These are phyloP conservation scores for Spencermartinsiella europaea DNA, from an alignment of 805 yeast genomes.

Conservation along the genomic window DNA sequence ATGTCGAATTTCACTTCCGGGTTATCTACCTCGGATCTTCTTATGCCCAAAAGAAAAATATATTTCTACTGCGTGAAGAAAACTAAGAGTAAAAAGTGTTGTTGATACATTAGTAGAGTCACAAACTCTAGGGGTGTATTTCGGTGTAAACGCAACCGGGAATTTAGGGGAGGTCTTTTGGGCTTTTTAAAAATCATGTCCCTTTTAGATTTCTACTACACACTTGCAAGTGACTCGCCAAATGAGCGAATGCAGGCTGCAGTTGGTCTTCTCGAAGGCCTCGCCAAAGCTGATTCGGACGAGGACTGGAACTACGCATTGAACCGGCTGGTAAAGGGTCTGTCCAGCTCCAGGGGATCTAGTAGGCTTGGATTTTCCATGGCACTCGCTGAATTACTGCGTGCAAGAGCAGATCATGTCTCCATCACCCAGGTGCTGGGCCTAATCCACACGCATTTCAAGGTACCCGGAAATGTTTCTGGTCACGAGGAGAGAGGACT, in stretches of 20 bases:
- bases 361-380: slow-evolving; percentile 86
- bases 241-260: slow-evolving; percentile 72
- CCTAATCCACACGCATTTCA: slow-evolving; percentile 35
- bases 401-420: slow-evolving; percentile 29
- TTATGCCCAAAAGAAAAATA: too few species aligned
- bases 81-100: too few species aligned
- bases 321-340: slow-evolving; percentile 71
- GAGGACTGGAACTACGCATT: slow-evolving; percentile 80
- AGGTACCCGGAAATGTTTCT: slow-evolving; percentile 43
- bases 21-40: too few species aligned
- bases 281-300: slow-evolving; percentile 33
- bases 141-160: too few species aligned
- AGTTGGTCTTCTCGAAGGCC: slow-evolving; percentile 54
- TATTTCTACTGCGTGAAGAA: too few species aligned
- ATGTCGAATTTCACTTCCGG: too few species aligned
- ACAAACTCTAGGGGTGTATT: too few species aligned
- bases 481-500: slow-evolving; percentile 81
- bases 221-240: slow-evolving; percentile 70
- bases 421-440: slow-evolving; percentile 37
- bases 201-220: slow-evolving; percentile 60
- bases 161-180: too few species aligned
- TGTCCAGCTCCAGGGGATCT: slow-evolving; percentile 73
- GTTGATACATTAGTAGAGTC: too few species aligned
- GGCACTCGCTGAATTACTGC: slow-evolving; percentile 64
- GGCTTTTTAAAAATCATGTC: not conserved